Base-by-base conservation (phyloP, 768 basidiomycete species). In the Neoboletus magnificus region DNA sequence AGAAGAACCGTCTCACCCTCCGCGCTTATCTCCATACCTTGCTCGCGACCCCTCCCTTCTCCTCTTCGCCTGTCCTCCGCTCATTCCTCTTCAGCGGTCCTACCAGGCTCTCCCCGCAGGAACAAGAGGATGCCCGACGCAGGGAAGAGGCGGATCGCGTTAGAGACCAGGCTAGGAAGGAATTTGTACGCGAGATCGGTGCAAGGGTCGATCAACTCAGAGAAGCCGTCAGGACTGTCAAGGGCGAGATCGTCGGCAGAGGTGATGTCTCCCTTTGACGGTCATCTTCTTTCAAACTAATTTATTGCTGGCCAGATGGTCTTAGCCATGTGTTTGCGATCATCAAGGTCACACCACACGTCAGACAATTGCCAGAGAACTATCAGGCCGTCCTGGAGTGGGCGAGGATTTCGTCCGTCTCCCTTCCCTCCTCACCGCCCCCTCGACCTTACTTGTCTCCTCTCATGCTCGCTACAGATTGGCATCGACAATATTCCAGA, bases 401-500 rank as follows among this genome's bases (percentile, higher is more conserved):
- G 96, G 97, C 90, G 6, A 78, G 95, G 52, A 97, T 98, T 67
- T 96, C 96, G 93, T 96, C 56, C 67, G 93, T 79, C 39, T 43
- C 45, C 45, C 37, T 51, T 47, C 39, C n/a, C 15, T 49, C 23
- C 41, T n/a, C 35, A 15, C 36, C 15, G 7, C 33, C 46, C 12
- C 30, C 44, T 47, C 50, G 7, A 48, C 48, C 62, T 59, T 25
- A 62, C 45, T 35, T 54, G 16, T 43, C 37, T 32, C 39, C 35
- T 33, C 36, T 35, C 40, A 23, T 36, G 30, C 50, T 62, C 48
- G 37, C 47, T 50, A 40, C 56, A 98, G 95, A 35, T 77, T 98
- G 60, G 97, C 97, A 0, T 96, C 97, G 6, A 95, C 97, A 3
- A 86, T 98, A 39, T 99, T 98, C 69, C 95, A 98, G 61, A 87